Evolutionary conservation across 2,329 filamentous ascomycete species (phyloP).

Genomic region (Elsinoe arachidis): DNA sequence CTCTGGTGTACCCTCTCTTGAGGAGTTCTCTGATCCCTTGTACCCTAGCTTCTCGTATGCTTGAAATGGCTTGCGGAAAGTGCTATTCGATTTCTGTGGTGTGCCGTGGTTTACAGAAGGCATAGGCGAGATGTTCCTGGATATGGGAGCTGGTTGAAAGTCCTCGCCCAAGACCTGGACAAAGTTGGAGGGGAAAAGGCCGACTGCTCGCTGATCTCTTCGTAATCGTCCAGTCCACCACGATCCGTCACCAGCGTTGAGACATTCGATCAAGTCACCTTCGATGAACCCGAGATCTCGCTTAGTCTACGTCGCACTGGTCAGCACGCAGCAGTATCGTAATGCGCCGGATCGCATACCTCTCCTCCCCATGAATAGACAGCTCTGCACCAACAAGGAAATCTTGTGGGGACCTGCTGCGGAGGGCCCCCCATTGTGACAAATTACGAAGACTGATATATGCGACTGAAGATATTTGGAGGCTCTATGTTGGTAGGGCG

Average conservation of each 20-base stretch:
- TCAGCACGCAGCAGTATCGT: slow-evolving; percentile 18
- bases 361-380: slow-evolving; percentile 36
- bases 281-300: slow-evolving; percentile 94
- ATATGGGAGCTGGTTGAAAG: slow-evolving; percentile 63
- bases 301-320: slow-evolving; percentile 52
- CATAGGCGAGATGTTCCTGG: slow-evolving; percentile 45
- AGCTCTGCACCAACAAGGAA: slow-evolving; percentile 34
- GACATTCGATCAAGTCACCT: slow-evolving; percentile 93
- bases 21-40: slow-evolving; percentile 18
- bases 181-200: slow-evolving; percentile 94
- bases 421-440: slow-evolving; percentile 15
- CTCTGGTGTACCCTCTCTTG: slow-evolving; percentile 20
- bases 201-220: slow-evolving; percentile 82
- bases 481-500: neutral
- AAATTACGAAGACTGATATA: neutral
- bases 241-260: slow-evolving; percentile 93
- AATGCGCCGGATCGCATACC: slow-evolving; percentile 15
- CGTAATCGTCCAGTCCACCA: slow-evolving; percentile 96
- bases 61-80: slow-evolving; percentile 56
- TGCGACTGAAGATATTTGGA: neutral
- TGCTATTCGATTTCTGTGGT: slow-evolving; percentile 43
- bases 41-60: slow-evolving; percentile 42
- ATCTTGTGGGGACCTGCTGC: slow-evolving; percentile 24
- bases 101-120: slow-evolving; percentile 43
- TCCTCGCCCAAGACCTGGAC: slow-evolving; percentile 79